Percentiles rank a stretch among this genome's conserved stretches.
These are phyloP conservation scores for Rickenella mellea DNA, from an alignment of 768 basidiomycete genomes.

Conservation along the genomic window DNA sequence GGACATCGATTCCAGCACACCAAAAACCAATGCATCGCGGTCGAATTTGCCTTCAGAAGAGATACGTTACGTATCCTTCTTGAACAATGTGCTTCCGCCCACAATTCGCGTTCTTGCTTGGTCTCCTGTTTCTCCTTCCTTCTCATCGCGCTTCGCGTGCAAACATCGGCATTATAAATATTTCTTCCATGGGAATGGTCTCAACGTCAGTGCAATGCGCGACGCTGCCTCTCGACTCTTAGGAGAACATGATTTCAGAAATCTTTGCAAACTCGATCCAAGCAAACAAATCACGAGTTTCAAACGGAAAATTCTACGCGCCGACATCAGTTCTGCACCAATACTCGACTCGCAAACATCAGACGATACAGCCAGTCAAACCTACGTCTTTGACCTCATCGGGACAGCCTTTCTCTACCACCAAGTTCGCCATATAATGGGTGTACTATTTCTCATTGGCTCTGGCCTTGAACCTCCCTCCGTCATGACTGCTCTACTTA, in stretches of 20 bases:
- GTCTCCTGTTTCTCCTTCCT: conserved; percentile 73
- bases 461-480: conserved; percentile 65
- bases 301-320: conserved; percentile 54
- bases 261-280: conserved; percentile 89
- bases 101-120: conserved; percentile 89
- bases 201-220: conserved; percentile 71
- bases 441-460: conserved; percentile 82
- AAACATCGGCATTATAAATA: conserved; percentile 92
- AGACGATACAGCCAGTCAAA: conserved; percentile 10
- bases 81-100: conserved; percentile 82
- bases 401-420: conserved; percentile 91
- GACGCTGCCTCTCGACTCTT: conserved; percentile 61
- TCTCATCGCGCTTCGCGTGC: conserved; percentile 88
- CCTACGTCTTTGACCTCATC: conserved; percentile 74
- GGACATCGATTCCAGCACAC: conserved; percentile 20
- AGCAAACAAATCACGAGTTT: conserved; percentile 85
- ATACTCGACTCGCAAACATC: neutral
- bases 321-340: conserved; percentile 45
- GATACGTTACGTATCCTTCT: conserved; percentile 64
- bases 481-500: conserved; percentile 64
- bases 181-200: conserved; percentile 66
- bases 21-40: conserved; percentile 16
- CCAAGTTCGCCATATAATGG: conserved; percentile 93
- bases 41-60: conserved; percentile 30
- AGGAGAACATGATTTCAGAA: conserved; percentile 93